Base-by-base conservation (phyloP, 495 filamentous ascomycete species). In the Cetradonia linearis region DNA sequence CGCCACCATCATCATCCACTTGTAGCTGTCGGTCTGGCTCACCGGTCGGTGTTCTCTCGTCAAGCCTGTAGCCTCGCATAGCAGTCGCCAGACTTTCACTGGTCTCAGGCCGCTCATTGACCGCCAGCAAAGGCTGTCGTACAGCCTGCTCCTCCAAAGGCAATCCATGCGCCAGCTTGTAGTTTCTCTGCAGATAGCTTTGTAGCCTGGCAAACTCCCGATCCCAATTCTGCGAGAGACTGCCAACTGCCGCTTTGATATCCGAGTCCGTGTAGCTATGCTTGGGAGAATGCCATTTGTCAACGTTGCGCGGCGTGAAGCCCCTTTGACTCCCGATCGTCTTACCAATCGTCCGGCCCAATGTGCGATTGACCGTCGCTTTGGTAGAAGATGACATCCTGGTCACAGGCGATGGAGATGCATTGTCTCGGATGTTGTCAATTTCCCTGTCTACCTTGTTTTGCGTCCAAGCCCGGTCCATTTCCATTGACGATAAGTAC, bases 401-500 rank as follows among this genome's bases (percentile, higher is more conserved):
- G 27, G 55, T 54, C 27, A 60, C 44, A 31, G 54, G 16, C 36
- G 33, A 50, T 31, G 69, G 37, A 5, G 47, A 20, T n/a, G 31
- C 23, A 20, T 68, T 44, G 65, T 70, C 58, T 70, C 76, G 63
- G n/a, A 80, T 72, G 61, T 73, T 79, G 56, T 77, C 74, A 44
- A 86, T 77, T 59, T 83, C 81, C 27, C 77, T 72, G 48, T 80
- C 82, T 37, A 89, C 77, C 34, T 78, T 80, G 53, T 83, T 81
- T 52, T 89, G 77, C 0, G 86, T 83, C 58, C 77, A 72, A 18
- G 72, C 69, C 47, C 84, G 78, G 59, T 87, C 84, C 44, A 76
- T 73, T 37, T 80, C 78, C 84, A 90, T 87, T 16, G 68, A 71
- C 10, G 87, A 84, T 18, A 91, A 75, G 57, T 80, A 83, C 25